A percentile compares a stretch with the other conserved stretches of the same genome.
These are phyloP conservation scores for Solidago caesia DNA, from an alignment of 129 eudicot genomes.

Conservation along the genomic window DNA sequence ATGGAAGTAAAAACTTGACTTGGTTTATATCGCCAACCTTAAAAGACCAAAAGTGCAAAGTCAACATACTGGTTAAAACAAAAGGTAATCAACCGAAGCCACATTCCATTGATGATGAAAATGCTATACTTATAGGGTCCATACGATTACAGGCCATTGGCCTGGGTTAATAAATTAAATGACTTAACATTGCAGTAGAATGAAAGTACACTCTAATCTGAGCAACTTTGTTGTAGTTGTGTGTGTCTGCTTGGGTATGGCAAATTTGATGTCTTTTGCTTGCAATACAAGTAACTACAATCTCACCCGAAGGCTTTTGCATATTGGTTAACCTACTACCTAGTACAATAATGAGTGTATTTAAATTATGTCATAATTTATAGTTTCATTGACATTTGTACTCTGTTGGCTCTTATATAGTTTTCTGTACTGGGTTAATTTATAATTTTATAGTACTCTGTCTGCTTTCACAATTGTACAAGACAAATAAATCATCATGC, in stretches of 20 bases:
- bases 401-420: too few species aligned
- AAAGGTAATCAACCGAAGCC: background rate
- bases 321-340: background rate
- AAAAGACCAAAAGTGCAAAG: too few species aligned
- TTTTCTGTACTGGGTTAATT: background rate
- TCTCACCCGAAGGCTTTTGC: background rate
- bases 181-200: background rate
- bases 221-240: background rate
- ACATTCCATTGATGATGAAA: background rate
- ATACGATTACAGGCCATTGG: background rate
- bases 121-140: background rate
- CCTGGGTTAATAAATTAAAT: background rate
- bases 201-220: too few species aligned
- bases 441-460: background rate
- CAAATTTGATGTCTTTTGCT: background rate
- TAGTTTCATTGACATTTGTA: too few species aligned
- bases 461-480: background rate
- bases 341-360: background rate
- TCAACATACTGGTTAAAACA: background rate
- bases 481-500: background rate
- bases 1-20: too few species aligned
- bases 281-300: background rate
- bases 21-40: too few species aligned
- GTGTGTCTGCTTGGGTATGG: background rate
- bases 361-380: background rate